phyloP scores from a whole-genome alignment of 2,329 filamentous ascomycete genomes.

The Lecanosticta acicola region DNA sequence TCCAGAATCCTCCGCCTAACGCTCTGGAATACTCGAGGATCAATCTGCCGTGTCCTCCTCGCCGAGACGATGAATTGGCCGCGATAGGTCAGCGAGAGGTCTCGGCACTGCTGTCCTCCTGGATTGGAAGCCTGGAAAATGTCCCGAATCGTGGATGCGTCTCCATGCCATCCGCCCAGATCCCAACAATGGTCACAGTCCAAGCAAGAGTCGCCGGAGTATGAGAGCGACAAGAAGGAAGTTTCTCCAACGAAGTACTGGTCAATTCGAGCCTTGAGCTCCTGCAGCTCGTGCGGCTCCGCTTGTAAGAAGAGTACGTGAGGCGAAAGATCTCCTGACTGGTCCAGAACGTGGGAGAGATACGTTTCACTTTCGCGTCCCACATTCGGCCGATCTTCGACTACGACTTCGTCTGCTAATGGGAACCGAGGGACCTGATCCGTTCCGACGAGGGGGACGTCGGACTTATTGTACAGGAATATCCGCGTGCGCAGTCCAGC shows the following conservation, averaged over 20 bases:
- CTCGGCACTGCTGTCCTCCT: conserved; percentile 1
- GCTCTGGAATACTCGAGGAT: background rate
- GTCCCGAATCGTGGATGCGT: background rate
- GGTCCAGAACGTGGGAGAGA: conserved; percentile 41
- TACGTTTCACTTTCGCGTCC: conserved; percentile 45
- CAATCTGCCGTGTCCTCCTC: background rate
- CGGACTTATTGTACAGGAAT: conserved; percentile 15
- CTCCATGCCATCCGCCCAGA: conserved; percentile 5
- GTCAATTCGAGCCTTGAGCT: conserved; percentile 33
- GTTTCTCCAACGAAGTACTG: conserved; percentile 16
- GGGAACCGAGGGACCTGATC: conserved; percentile 3
- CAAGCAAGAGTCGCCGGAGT: conserved; percentile 6
- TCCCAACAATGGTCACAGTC: conserved; percentile 7
- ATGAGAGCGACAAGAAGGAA: conserved; percentile 19
- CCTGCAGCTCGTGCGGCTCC: conserved; percentile 37
- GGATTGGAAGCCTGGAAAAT: conserved; percentile 7
- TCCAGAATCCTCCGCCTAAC: background rate
- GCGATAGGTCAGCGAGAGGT: conserved; percentile 6
- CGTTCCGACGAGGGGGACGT: background rate
- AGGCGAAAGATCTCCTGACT: conserved; percentile 40
- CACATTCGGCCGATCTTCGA: conserved; percentile 34
- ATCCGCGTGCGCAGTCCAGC: conserved; percentile 5
- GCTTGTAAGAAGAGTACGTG: conserved; percentile 49
- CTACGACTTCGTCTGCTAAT: conserved; percentile 12
- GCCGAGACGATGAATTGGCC: conserved; percentile 10